Evolutionary conservation across 345 rosid species (phyloP).

Genomic region (Hypericum perforatum): DNA sequence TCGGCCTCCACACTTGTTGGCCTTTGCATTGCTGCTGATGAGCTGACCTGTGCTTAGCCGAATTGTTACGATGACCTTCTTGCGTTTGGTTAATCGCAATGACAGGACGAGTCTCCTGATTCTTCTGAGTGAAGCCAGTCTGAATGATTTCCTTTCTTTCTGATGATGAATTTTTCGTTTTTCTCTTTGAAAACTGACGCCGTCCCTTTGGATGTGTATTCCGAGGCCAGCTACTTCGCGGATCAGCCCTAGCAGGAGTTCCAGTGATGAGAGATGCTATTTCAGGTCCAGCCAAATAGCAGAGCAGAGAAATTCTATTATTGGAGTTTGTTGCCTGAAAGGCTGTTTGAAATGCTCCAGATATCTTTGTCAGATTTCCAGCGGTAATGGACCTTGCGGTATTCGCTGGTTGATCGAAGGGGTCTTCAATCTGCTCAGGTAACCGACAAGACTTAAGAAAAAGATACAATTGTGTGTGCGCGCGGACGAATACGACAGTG

Average conservation of each 20-base stretch:
- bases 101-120: conserved; percentile 12
- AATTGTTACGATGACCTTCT: not conserved
- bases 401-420: conserved; percentile 79
- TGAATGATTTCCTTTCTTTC: conserved; percentile 17
- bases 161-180: too few relatives aligned
- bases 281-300: too few relatives aligned
- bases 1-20: conserved; percentile 42
- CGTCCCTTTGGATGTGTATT: too few relatives aligned
- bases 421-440: conserved; percentile 69
- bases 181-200: too few relatives aligned
- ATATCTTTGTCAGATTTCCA: conserved; percentile 41
- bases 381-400: conserved; percentile 57
- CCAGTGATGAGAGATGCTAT: too few relatives aligned
- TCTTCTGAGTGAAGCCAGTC: conserved; percentile 16
- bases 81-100: not conserved
- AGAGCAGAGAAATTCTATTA: too few relatives aligned
- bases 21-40: conserved; percentile 14
- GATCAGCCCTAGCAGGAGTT: too few relatives aligned
- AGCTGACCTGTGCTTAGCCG: conserved; percentile 12
- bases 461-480: too few relatives aligned
- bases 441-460: too few relatives aligned
- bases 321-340: not conserved
- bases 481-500: not conserved
- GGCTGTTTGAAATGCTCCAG: conserved; percentile 43
- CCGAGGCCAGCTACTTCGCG: too few relatives aligned